These are phyloP conservation scores for Trichoderma parareesei DNA, from an alignment of 495 filamentous ascomycete genomes.

Conservation along the genomic window DNA sequence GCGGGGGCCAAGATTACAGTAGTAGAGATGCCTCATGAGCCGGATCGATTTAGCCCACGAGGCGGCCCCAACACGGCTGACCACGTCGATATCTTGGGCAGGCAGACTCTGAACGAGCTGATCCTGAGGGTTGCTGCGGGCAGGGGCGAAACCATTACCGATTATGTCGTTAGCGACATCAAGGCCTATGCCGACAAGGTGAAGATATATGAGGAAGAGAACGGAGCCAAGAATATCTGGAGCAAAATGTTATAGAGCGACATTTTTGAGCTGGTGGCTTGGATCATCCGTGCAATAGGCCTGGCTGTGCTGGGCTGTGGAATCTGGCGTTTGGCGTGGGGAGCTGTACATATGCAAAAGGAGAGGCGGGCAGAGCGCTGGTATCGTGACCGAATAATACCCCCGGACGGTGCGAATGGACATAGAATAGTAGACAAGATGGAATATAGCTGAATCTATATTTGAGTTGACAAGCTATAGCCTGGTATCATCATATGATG, in stretches of 20 bases:
- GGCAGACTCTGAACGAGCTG: slow-evolving; percentile 82
- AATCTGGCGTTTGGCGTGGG: neutral
- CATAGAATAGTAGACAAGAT: neutral
- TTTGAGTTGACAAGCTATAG: no score
- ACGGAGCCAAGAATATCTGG: slow-evolving; percentile 6
- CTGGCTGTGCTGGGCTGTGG: neutral
- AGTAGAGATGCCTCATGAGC: slow-evolving; percentile 94
- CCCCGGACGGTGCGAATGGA: neutral
- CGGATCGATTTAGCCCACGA: slow-evolving; percentile 80
- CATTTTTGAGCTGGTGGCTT: neutral
- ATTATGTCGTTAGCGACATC: slow-evolving; percentile 73
- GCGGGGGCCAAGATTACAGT: slow-evolving; percentile 71
- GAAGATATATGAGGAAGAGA: slow-evolving; percentile 49
- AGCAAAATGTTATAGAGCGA: neutral
- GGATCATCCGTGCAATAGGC: neutral
- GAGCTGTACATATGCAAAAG: neutral
- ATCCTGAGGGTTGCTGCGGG: slow-evolving; percentile 87
- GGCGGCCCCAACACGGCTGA: slow-evolving; percentile 95
- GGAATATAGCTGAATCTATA: neutral
- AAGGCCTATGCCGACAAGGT: slow-evolving; percentile 71
- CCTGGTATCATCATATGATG: no score
- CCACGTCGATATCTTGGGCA: slow-evolving; percentile 91
- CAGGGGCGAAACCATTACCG: slow-evolving; percentile 67
- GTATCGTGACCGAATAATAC: neutral
- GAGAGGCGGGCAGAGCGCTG: neutral